phyloP scores from a whole-genome alignment of 805 yeast genomes.

The Yamadazyma phyllophila region DNA sequence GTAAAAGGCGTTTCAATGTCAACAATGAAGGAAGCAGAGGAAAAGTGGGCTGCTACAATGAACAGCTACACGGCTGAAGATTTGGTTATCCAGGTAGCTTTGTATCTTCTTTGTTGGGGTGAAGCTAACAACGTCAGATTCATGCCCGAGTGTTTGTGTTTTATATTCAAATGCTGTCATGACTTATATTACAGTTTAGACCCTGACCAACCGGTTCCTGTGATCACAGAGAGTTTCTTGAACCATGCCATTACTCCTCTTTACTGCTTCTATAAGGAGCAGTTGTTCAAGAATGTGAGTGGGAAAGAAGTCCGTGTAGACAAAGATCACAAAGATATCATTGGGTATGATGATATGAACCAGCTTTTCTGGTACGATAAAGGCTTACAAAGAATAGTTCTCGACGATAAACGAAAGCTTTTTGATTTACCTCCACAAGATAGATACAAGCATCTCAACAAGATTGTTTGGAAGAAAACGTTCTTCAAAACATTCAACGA shows the following conservation, averaged over 20 bases:
- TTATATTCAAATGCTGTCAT: slow-evolving; percentile 77
- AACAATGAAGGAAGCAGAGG: slow-evolving; percentile 43
- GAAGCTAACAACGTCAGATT: slow-evolving; percentile 84
- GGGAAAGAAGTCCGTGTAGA: slow-evolving; percentile 48
- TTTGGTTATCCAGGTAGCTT: slow-evolving; percentile 59
- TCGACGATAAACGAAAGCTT: slow-evolving; percentile 45
- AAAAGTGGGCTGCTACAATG: slow-evolving; percentile 53
- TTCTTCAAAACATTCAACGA: slow-evolving; percentile 77
- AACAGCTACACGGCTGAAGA: slow-evolving; percentile 49
- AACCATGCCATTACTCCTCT: slow-evolving; percentile 75
- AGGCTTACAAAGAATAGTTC: slow-evolving; percentile 57
- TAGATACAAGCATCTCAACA: slow-evolving; percentile 53
- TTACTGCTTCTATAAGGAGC: slow-evolving; percentile 58
- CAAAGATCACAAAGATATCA: slow-evolving; percentile 62
- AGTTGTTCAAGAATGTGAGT: slow-evolving; percentile 45
- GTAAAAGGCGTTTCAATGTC: slow-evolving; percentile 5
- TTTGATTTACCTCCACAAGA: slow-evolving; percentile 54
- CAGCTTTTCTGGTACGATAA: slow-evolving; percentile 82
- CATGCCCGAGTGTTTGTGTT: slow-evolving; percentile 87
- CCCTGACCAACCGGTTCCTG: slow-evolving; percentile 25
- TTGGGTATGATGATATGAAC: slow-evolving; percentile 90
- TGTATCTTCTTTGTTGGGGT: slow-evolving; percentile 82
- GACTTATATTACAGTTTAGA: slow-evolving; percentile 58
- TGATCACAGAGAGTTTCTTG: slow-evolving; percentile 43
- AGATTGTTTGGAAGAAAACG: slow-evolving; percentile 63